Base-by-base conservation (phyloP, 2,329 filamentous ascomycete genomes). In the Fusarium falciforme region DNA sequence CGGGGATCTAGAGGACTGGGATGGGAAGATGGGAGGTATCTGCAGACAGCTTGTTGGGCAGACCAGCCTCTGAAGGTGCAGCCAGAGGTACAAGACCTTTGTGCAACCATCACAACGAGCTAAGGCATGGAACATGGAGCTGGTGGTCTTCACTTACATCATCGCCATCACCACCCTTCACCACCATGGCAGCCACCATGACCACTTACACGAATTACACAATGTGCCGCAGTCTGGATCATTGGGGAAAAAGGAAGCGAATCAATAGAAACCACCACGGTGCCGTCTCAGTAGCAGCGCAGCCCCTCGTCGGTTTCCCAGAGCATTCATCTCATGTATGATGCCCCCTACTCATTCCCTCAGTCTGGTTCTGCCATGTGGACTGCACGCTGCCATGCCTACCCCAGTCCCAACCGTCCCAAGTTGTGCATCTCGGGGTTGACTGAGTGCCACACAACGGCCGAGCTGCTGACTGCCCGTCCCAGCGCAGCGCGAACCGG, bases 111-210 rank as follows among this genome's bases (percentile, higher is more conserved):
- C 58, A 70, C 57, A 57, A 22, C 27, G 61, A 73, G 65, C 72
- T 75, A 74, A 74, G 61, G 49, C 49, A 49, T 66, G 66, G 72
- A 75, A 66, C 59, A 70, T 75, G 72, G 72, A 66, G 62, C 61
- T 75, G 47, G 59, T 70, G 59, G 72, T 47, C 66, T 59, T 73
- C 65, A 75, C 69, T 74, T 74, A 74, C 72, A 74, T 74, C 72
- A 74, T 74, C 66, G 69, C 68, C 62, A 66, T 70, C 22, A 44
- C 64, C 64, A 73, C 16, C 42, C 61, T 33, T 55, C 31, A 55
- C 36, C 38, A 44, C 64, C 49, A 65, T 59, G 31, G 70, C 27
- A 72, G 71, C 66, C 68, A 74, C 67, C 64, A 42, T 63, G 61
- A 60, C 58, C 68, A 71, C 61, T 70, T 69, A 66, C 61, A 70